Percentiles rank a stretch among this genome's conserved stretches.
Conservation (phyloP, 2,329 filamentous ascomycete species). For the Clonostachys rhizophaga region DNA sequence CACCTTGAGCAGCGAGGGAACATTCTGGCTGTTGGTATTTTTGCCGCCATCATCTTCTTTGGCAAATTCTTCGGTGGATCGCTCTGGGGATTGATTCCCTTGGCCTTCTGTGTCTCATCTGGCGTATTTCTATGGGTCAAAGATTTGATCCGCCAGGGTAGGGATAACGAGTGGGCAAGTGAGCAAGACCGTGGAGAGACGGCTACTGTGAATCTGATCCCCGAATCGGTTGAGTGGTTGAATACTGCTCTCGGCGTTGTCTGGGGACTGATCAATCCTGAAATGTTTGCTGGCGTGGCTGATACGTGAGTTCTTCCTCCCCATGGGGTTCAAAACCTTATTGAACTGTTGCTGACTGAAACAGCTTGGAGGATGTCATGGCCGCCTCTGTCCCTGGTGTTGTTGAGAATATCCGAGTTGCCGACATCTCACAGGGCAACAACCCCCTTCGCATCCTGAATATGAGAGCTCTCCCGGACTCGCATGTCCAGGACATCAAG, state of each 20-base stretch:
- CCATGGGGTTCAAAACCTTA: neutral
- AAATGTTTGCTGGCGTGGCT: constrained; percentile 90
- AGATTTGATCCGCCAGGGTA: constrained; percentile 75
- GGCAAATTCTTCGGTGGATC: constrained; percentile 77
- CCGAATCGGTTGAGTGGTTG: constrained; percentile 94
- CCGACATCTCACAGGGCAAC: constrained; percentile 89
- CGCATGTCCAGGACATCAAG: constrained; percentile 76
- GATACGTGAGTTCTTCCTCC: constrained; percentile 54
- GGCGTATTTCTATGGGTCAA: constrained; percentile 89
- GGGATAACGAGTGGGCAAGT: constrained; percentile 82
- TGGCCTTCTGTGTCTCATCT: constrained; percentile 67
- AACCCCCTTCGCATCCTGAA: constrained; percentile 88
- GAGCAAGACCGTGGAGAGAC: constrained; percentile 82
- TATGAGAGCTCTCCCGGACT: constrained; percentile 75
- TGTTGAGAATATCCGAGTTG: constrained; percentile 91
- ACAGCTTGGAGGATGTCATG: constrained; percentile 72
- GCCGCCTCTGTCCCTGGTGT: constrained; percentile 87
- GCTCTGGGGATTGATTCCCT: constrained; percentile 69
- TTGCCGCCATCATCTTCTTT: constrained; percentile 68
- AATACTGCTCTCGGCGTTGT: constrained; percentile 80
- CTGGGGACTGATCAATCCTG: constrained; percentile 91
- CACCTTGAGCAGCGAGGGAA: constrained; percentile 71
- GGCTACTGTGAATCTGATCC: constrained; percentile 82
- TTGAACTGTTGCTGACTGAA: constrained; percentile 7
- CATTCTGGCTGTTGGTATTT: constrained; percentile 64